phyloP scores from a whole-genome alignment of 2,329 filamentous ascomycete species.

The Paecilomyces sp. region DNA sequence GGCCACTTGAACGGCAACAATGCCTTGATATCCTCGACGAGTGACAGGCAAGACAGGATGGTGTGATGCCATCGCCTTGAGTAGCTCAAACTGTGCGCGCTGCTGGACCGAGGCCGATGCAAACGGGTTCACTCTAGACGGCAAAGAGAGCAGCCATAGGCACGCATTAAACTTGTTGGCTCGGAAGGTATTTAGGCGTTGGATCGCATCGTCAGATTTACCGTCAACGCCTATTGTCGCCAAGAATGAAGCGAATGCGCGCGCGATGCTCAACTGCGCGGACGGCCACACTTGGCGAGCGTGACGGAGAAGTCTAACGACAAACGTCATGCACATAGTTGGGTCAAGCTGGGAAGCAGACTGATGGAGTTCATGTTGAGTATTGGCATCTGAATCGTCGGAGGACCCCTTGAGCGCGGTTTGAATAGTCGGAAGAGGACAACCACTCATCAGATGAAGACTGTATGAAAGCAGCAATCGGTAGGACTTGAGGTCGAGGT shows the following conservation, averaged over 20 bases:
- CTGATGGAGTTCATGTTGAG: background rate
- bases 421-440: conserved; percentile 10
- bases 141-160: conserved; percentile 42
- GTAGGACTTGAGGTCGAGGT: conserved; percentile 35
- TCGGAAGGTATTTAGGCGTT: conserved; percentile 15
- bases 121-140: conserved; percentile 44
- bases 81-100: conserved; percentile 50
- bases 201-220: background rate
- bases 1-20: conserved; percentile 50
- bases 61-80: conserved; percentile 50
- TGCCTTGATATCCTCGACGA: conserved; percentile 50
- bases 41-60: conserved; percentile 49
- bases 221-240: conserved; percentile 6
- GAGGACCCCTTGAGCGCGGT: background rate
- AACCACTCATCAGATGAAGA: conserved; percentile 25
- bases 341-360: conserved; percentile 14
- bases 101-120: conserved; percentile 44
- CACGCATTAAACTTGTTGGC: conserved; percentile 43
- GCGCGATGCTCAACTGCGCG: conserved; percentile 35
- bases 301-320: conserved; percentile 44
- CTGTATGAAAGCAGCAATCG: conserved; percentile 35
- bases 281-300: conserved; percentile 44
- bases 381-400: conserved; percentile 1
- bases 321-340: conserved; percentile 31
- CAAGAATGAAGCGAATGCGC: conserved; percentile 30